Evolutionary conservation across 495 filamentous ascomycete species (phyloP), one percentile per base, ranked within the genome.

Genomic region (Xylaria grammica): DNA sequence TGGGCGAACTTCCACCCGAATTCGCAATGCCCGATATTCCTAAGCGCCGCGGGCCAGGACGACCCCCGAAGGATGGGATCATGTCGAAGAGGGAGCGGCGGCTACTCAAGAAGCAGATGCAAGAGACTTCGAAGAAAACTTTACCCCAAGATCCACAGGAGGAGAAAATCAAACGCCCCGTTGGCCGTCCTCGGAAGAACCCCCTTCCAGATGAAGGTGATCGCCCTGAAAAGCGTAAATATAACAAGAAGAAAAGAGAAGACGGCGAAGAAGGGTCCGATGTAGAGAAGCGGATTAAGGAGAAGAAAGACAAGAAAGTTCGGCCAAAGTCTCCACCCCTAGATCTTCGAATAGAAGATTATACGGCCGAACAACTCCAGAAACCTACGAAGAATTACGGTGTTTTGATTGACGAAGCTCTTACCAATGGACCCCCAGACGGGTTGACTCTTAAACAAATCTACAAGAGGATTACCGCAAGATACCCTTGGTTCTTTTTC

Each of bases 401-500:
- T 29, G 84, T 91, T 51, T 86, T 98, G 45, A 96, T 97, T 61
- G 90, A 97, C 75, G 93, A 97, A 74, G 91, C 93, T 26, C 83
- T 98, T 42, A 86, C 86, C 0, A 90, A 90, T 51, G 91, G 90
- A 19, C 78, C 79, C 4, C 87, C 81, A 3, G 86, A 86, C 2
- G 85, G 87, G 11, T 86, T 97, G 77, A 92, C 92, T 30, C 80
- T 99, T 34, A 94, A 96, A 69, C 90, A 97, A 74, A 98, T 99
- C 44, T 99, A 99, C 75, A 89, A 91, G 67, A 86, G 90, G 27
- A 91, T 99, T 64, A 89, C 92, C 76, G 79, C 89, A 70, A 91
- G 90, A 69, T 97, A 96, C 70, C 96, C 95, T 0, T 97, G 87
- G 76, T 99, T 91, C 76, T 91, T 91, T 64, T 91, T 97, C 75